phyloP scores from a whole-genome alignment of 2,329 filamentous ascomycete species.

The Botrytis fabae region DNA sequence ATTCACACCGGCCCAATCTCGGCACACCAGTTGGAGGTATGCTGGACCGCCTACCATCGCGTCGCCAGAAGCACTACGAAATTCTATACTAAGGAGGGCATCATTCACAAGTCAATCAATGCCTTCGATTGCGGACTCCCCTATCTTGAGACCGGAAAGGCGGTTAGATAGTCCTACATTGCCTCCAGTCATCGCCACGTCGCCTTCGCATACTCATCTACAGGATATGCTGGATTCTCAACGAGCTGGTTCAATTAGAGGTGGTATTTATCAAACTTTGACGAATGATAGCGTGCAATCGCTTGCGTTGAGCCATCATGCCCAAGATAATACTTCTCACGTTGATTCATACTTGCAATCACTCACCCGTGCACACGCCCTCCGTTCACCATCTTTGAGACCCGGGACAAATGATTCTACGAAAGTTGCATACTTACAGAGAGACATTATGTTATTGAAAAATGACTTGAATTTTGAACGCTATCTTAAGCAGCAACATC shows the following conservation, averaged over 20 bases:
- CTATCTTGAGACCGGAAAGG: constrained; percentile 29
- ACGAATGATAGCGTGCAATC: constrained; percentile 57
- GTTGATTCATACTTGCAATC: constrained; percentile 38
- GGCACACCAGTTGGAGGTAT: constrained; percentile 53
- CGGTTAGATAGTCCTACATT: constrained; percentile 62
- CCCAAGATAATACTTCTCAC: constrained; percentile 32
- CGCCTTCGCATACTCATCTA: constrained; percentile 55
- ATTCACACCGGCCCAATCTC: constrained; percentile 33
- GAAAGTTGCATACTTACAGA: constrained; percentile 59
- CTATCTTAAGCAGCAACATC: constrained; percentile 80
- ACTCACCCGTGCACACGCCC: constrained; percentile 31
- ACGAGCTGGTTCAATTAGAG: constrained; percentile 52
- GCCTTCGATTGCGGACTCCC: constrained; percentile 51
- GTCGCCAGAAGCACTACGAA: constrained; percentile 44
- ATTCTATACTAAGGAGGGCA: constrained; percentile 45
- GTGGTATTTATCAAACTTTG: constrained; percentile 55
- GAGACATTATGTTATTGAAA: constrained; percentile 72
- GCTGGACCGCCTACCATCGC: constrained; percentile 49
- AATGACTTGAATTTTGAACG: constrained; percentile 83
- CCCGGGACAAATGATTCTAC: constrained; percentile 40
- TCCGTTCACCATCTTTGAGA: constrained; percentile 36
- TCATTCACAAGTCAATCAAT: constrained; percentile 52
- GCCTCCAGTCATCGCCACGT: constrained; percentile 50
- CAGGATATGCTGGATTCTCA: constrained; percentile 63
- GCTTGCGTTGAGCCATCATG: constrained; percentile 39